Percentiles rank a stretch among this genome's conserved stretches.
Conservation (phyloP, 2,329 filamentous ascomycete species). For the Penicillium sp. region DNA sequence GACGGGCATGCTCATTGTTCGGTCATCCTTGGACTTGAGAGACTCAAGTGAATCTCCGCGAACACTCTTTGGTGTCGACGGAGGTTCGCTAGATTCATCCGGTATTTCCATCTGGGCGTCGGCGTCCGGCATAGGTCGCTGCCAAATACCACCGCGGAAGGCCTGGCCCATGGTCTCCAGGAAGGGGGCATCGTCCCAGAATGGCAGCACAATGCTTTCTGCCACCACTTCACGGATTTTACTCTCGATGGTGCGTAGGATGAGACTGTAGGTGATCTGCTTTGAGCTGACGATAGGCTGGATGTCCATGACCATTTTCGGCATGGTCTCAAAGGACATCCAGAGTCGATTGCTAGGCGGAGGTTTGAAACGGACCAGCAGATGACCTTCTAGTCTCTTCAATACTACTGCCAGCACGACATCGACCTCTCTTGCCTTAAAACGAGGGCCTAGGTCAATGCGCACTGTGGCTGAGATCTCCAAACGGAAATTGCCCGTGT, state of each 20-base stretch:
- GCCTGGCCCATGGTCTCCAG: conserved; percentile 70
- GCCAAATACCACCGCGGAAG: conserved; percentile 82
- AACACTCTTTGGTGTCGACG: conserved; percentile 18
- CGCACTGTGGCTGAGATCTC: conserved; percentile 90
- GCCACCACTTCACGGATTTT: conserved; percentile 89
- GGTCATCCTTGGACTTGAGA: conserved; percentile 33
- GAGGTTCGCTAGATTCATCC: conserved; percentile 29
- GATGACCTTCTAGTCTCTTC: conserved; percentile 78
- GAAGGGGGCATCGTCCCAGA: conserved; percentile 96
- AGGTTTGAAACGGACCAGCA: conserved; percentile 82
- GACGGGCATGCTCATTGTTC: conserved; percentile 32
- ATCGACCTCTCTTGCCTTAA: conserved; percentile 86
- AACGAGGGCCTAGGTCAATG: conserved; percentile 80
- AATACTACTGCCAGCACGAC: conserved; percentile 80
- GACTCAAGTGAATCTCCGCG: conserved; percentile 23
- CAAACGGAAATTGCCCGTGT: conserved; percentile 81
- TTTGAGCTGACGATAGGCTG: conserved; percentile 92
- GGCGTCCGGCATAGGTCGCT: conserved; percentile 43
- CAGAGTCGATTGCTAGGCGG: conserved; percentile 94
- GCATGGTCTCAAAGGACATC: conserved; percentile 91
- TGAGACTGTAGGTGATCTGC: conserved; percentile 90
- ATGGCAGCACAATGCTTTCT: conserved; percentile 84
- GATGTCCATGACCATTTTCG: conserved; percentile 88
- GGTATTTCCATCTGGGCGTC: conserved; percentile 36
- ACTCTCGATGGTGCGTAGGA: conserved; percentile 88